Evolutionary conservation across 805 yeast species (phyloP).

Genomic region (Yamadazyma laniorum): DNA sequence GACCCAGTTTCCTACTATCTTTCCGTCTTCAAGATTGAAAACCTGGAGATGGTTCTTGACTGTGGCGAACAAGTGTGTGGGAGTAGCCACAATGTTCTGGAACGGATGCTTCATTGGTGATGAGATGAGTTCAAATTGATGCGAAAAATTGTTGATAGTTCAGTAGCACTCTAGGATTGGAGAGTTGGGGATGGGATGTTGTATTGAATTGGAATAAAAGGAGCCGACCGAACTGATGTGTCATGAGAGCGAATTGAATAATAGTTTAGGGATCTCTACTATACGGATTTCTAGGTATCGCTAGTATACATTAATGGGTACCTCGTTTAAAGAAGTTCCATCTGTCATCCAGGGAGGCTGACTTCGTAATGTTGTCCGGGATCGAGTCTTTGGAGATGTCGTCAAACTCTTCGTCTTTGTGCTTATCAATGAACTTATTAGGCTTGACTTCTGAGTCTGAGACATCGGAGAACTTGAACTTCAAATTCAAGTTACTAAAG

Average conservation of each 20-base stretch:
- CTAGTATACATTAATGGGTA: not conserved
- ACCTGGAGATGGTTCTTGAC: slow-evolving; percentile 60
- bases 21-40: slow-evolving; percentile 40
- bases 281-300: not conserved
- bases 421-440: slow-evolving; percentile 19
- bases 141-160: not conserved
- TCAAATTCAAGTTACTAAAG: slow-evolving; percentile 23
- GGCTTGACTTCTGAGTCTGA: slow-evolving; percentile 15
- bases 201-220: too few species aligned
- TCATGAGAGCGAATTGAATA: too few species aligned
- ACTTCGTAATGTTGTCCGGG: too few species aligned
- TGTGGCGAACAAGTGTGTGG: slow-evolving; percentile 52
- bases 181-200: too few species aligned
- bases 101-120: slow-evolving; percentile 68
- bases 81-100: slow-evolving; percentile 53
- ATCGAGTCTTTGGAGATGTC: not conserved
- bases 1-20: slow-evolving; percentile 56
- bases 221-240: too few species aligned
- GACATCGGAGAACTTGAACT: slow-evolving; percentile 9
- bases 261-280: too few species aligned
- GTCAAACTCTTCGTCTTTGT: not conserved
- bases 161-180: too few species aligned
- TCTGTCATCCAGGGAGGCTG: not conserved
- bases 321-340: not conserved
- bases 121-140: slow-evolving; percentile 4